Percentiles rank a stretch among this genome's conserved stretches.
phyloP scores from a whole-genome alignment of 2,329 filamentous ascomycete genomes.

The Exophiala dermatitidis region DNA sequence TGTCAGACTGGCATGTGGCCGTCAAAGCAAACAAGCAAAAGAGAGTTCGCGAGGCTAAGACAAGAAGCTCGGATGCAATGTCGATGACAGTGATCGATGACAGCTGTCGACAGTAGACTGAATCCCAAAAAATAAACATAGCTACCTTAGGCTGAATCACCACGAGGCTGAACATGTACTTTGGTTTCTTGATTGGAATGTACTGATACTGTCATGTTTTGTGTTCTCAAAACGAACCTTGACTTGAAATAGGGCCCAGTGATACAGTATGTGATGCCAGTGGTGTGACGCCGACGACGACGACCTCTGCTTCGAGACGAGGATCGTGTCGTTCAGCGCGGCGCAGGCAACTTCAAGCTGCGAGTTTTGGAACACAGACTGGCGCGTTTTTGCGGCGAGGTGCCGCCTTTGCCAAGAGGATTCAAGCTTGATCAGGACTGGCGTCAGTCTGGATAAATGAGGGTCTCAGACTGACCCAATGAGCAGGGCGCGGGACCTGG shows the following conservation, averaged over 20 bases:
- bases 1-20: constrained; percentile 5
- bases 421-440: background rate
- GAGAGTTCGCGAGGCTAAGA: background rate
- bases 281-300: too few relatives aligned
- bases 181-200: too few relatives aligned
- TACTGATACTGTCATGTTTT: too few relatives aligned
- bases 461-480: background rate
- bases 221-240: too few relatives aligned
- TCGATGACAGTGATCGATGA: constrained; percentile 11
- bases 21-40: background rate
- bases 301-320: too few relatives aligned
- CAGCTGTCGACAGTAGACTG: constrained; percentile 2
- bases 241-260: too few relatives aligned
- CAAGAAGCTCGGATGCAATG: constrained; percentile 4
- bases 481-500: constrained; percentile 2
- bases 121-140: background rate
- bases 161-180: background rate
- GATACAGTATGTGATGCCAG: too few relatives aligned
- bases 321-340: too few relatives aligned
- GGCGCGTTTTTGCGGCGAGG: background rate
- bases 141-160: background rate
- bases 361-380: background rate
- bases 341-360: too few relatives aligned
- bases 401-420: background rate
- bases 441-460: background rate